Base-by-base conservation (phyloP, 1,284 basidiomycete species). In the Spongispora temasekensis region DNA sequence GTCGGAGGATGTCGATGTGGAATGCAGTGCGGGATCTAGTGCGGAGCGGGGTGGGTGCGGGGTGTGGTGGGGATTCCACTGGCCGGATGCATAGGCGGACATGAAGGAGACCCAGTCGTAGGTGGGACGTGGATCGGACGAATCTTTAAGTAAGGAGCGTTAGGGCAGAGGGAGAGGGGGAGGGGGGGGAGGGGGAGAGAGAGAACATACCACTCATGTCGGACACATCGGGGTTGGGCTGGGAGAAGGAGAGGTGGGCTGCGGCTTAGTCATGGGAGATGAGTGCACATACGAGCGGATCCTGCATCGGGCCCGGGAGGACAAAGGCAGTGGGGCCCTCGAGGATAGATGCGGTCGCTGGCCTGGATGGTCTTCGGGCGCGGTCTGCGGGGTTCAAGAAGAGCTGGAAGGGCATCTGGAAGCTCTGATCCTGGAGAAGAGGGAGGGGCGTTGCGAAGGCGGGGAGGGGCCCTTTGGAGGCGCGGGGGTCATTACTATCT, bases 71-170 rank as follows among this genome's bases (percentile, higher is more conserved):
- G 93, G 91, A 71, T 93, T 91, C 89, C 93, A 95, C 61, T 86
- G 81, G 13, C 93, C 93, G 30, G 82, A 73, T 0, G 91, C 86
- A 71, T 95, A 94, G 0, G 90, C 87, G 42, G 81, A 76, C 60
- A 91, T 84, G 72, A 94, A 94, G 0, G 86, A 85, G 21, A 82
- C 80, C 93, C 93, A 94, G 68, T 91, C 88, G 66, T 83, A 83
- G 53, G 83, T 83, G 13, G 76, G 71, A 42, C 63, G 54, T 15
- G 60, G 48, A 59, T 70, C 64, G n/a, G 63, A 46, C 59, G 40
- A 71, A 69, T 74, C 61, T 48, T 53, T 10, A 7, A 48, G 46
- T 19, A 19, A 15, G 5, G 19, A 23, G 51, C 27, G 57, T 53
- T 19, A 68, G 71, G 70, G 72, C 31, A 67, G 31, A 62, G 69